Conservation (phyloP, 2,329 filamentous ascomycete genomes). For the Penicillium sp. region DNA sequence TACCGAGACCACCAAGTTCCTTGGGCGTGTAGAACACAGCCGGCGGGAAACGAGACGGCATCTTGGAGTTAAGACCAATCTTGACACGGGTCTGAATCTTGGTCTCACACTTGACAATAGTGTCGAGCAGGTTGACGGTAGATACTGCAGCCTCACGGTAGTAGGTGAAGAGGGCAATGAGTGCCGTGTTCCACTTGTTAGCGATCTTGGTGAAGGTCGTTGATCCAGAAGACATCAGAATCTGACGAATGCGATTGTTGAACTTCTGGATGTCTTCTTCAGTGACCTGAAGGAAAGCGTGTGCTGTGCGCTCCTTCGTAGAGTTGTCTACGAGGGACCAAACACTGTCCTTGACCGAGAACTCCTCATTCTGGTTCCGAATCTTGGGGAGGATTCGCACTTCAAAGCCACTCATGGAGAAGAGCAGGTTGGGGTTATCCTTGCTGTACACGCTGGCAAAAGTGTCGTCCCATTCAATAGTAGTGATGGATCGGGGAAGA, state of each 20-base stretch:
- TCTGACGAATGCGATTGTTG: slow-evolving; percentile 97
- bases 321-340: slow-evolving; percentile 97
- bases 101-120: slow-evolving; percentile 98
- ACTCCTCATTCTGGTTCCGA: slow-evolving; percentile 93
- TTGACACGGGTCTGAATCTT: slow-evolving; percentile 99
- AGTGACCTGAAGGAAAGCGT: slow-evolving; percentile 96
- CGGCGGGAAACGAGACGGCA: slow-evolving; percentile 97
- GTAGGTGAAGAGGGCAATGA: slow-evolving; percentile 97
- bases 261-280: slow-evolving; percentile 98
- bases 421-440: slow-evolving; percentile 94
- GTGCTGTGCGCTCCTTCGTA: slow-evolving; percentile 93
- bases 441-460: slow-evolving; percentile 97
- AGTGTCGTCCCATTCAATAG: slow-evolving; percentile 98
- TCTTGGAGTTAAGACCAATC: slow-evolving; percentile 98
- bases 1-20: slow-evolving; percentile 92
- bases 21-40: slow-evolving; percentile 99
- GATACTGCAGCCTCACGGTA: slow-evolving; percentile 97
- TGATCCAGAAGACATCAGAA: slow-evolving; percentile 98
- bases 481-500: slow-evolving; percentile 89
- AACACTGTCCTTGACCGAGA: slow-evolving; percentile 95
- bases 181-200: slow-evolving; percentile 98
- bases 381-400: slow-evolving; percentile 95
- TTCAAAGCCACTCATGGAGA: slow-evolving; percentile 98
- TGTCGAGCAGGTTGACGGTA: slow-evolving; percentile 89
- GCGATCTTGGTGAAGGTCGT: slow-evolving; percentile 99